Percentiles rank a stretch among this genome's conserved stretches.
Evolutionary conservation across 495 filamentous ascomycete genomes (phyloP).

Genomic region (Jackrogersella minutella): DNA sequence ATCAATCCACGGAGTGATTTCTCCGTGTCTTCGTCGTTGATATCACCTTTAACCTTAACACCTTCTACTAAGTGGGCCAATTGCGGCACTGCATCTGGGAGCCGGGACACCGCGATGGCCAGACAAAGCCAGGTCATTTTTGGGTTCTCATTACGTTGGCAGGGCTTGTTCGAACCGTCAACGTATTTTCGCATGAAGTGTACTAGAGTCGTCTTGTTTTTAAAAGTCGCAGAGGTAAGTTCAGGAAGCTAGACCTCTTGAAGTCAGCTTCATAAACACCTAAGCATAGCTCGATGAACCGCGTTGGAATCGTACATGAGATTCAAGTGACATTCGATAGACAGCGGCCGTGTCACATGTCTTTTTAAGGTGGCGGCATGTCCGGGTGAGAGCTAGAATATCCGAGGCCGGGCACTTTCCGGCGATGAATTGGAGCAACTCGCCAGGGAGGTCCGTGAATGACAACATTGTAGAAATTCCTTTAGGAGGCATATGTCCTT

Average conservation of each 20-base stretch:
- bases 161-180: conserved; percentile 23
- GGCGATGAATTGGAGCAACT: conserved; percentile 30
- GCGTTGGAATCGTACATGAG: conserved; percentile 13
- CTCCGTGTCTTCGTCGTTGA: conserved; percentile 14
- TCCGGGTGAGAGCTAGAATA: conserved; percentile 21
- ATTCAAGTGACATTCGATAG: conserved; percentile 29
- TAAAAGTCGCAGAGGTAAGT: conserved; percentile 17
- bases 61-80: conserved; percentile 9
- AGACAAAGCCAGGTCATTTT: conserved; percentile 30
- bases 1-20: conserved; percentile 18
- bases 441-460: conserved; percentile 15
- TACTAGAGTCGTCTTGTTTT: conserved; percentile 6
- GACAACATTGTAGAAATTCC: neutral
- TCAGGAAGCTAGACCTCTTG: conserved; percentile 23
- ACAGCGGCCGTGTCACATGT: conserved; percentile 21
- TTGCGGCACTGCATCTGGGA: conserved; percentile 7
- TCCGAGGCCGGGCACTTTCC: conserved; percentile 23
- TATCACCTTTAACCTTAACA: neutral
- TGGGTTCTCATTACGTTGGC: conserved; percentile 22
- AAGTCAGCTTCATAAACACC: neutral
- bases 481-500: neutral
- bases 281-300: neutral
- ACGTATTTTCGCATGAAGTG: conserved; percentile 24
- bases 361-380: conserved; percentile 24
- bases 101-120: conserved; percentile 17